A percentile compares a stretch with the other conserved stretches of the same genome.
Conservation (phyloP, 768 basidiomycete species). For the Megacollybia marginata region DNA sequence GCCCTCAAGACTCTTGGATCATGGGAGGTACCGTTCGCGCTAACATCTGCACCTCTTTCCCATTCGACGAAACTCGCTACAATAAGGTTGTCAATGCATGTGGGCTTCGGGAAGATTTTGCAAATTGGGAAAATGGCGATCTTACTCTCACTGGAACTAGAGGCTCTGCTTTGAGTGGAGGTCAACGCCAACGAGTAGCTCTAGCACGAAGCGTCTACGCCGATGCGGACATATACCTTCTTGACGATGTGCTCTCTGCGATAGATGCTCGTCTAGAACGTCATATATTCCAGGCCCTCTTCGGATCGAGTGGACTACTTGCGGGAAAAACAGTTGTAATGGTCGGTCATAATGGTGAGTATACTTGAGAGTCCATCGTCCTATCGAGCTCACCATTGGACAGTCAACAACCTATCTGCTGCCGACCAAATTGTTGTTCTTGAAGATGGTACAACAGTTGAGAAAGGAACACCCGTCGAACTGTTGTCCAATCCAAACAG, state of each 20-base stretch:
- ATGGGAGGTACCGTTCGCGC: conserved; percentile 4
- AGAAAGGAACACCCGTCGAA: no score
- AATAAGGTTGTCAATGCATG: conserved; percentile 6
- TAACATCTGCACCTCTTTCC: conserved; percentile 6
- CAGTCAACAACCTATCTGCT: no score
- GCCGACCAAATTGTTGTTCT: no score
- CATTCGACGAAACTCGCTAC: conserved; percentile 5
- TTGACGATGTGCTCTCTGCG: conserved; percentile 57
- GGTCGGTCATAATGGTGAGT: conserved; percentile 1
- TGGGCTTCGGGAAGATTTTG: conserved; percentile 2
- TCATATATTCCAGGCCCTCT: conserved; percentile 56
- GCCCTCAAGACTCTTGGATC: conserved; percentile 5
- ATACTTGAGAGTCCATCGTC: no score
- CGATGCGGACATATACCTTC: conserved; percentile 47
- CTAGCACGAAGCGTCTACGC: conserved; percentile 56
- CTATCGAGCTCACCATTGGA: no score
- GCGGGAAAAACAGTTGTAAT: conserved; percentile 1
- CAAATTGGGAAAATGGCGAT: conserved; percentile 28
- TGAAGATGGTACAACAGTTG: no score
- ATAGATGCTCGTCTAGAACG: conserved; percentile 50
- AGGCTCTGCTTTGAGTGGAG: conserved; percentile 51
- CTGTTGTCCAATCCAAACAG: no score
- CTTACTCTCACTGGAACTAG: conserved; percentile 58
- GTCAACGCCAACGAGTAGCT: conserved; percentile 58
- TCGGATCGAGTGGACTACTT: conserved; percentile 16